Percentiles rank a stretch among this genome's conserved stretches.
Evolutionary conservation across 768 basidiomycete genomes (phyloP).

Genomic region (Podaxis sp.): DNA sequence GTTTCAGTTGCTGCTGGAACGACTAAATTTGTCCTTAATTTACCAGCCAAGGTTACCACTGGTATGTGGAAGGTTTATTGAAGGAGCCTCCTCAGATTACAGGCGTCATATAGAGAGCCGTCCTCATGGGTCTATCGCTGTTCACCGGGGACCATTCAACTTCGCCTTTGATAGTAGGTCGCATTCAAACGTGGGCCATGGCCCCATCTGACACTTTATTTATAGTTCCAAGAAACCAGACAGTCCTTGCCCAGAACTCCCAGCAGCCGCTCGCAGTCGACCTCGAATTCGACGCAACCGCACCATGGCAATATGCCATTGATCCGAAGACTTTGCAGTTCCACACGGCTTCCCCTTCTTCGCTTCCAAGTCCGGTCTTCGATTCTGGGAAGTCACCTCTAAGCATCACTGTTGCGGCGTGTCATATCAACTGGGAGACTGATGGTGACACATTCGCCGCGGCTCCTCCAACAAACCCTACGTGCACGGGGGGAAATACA

Average conservation of each 20-base stretch:
- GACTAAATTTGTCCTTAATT: slow-evolving; percentile 38
- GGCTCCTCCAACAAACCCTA: slow-evolving; percentile 37
- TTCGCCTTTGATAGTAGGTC: slow-evolving; percentile 49
- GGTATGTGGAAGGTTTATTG: slow-evolving; percentile 22
- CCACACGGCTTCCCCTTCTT: slow-evolving; percentile 26
- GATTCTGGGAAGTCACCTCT: slow-evolving; percentile 45
- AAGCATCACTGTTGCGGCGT: slow-evolving; percentile 45
- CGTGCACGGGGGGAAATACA: slow-evolving; percentile 36
- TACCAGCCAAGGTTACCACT: slow-evolving; percentile 43
- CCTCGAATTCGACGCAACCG: slow-evolving; percentile 44
- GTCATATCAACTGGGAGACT: slow-evolving; percentile 40
- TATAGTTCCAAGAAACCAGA: slow-evolving; percentile 29
- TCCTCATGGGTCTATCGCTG: slow-evolving; percentile 46
- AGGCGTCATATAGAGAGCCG: slow-evolving; percentile 33
- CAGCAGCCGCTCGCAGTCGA: slow-evolving; percentile 43
- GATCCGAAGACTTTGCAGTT: slow-evolving; percentile 42
- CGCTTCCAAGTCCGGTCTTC: slow-evolving; percentile 42
- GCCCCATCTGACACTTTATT: background rate
- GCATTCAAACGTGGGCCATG: background rate
- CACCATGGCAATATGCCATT: slow-evolving; percentile 50
- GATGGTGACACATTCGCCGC: slow-evolving; percentile 48
- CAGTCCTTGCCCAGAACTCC: slow-evolving; percentile 36
- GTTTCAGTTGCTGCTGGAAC: slow-evolving; percentile 35
- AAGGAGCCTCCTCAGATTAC: background rate
- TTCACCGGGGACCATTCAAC: slow-evolving; percentile 51